Conservation (phyloP, 2,329 filamentous ascomycete species). For the Tolypocladium inflatum region DNA sequence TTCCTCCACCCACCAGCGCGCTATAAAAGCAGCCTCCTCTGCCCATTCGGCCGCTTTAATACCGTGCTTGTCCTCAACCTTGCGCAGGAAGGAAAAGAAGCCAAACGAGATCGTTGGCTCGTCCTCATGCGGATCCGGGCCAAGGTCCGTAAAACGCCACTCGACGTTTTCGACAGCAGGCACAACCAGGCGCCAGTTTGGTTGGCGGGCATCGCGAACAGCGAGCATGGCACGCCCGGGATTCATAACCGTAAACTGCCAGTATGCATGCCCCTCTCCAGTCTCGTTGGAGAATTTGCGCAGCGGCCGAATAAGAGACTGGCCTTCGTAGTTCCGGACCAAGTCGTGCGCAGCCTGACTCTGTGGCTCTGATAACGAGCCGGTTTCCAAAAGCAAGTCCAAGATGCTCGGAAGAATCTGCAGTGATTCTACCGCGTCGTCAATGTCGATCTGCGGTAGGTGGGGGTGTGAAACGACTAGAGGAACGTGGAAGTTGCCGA, state of each 20-base stretch:
- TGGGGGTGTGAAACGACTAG: constrained; percentile 22
- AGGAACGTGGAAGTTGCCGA: constrained; percentile 24
- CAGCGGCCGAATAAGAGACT: constrained; percentile 22
- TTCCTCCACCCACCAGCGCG: constrained; percentile 24
- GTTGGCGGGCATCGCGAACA: constrained; percentile 9
- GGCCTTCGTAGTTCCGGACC: constrained; percentile 23
- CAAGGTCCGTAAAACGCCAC: constrained; percentile 20
- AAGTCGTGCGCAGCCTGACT: constrained; percentile 17
- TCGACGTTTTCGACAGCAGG: constrained; percentile 15
- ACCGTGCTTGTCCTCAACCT: constrained; percentile 12
- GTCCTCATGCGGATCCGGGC: constrained; percentile 18
- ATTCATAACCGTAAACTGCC: constrained; percentile 16
- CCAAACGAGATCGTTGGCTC: constrained; percentile 16
- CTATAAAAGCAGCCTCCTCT: constrained; percentile 20
- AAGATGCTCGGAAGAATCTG: constrained; percentile 24
- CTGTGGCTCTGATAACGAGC: constrained; percentile 17
- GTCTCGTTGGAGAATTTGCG: constrained; percentile 8
- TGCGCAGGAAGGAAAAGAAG: constrained; percentile 8
- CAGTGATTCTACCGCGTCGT: constrained; percentile 21
- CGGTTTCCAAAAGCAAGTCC: constrained; percentile 22
- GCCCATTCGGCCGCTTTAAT: constrained; percentile 17
- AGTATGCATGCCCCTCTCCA: constrained; percentile 9
- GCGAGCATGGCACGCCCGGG: constrained; percentile 13
- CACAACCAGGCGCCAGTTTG: constrained; percentile 13
- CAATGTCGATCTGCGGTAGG: constrained; percentile 20